Evolutionary conservation across 768 basidiomycete genomes (phyloP), one percentile per base, ranked within the genome.

Genomic region (Gelatoporia subvermispora): DNA sequence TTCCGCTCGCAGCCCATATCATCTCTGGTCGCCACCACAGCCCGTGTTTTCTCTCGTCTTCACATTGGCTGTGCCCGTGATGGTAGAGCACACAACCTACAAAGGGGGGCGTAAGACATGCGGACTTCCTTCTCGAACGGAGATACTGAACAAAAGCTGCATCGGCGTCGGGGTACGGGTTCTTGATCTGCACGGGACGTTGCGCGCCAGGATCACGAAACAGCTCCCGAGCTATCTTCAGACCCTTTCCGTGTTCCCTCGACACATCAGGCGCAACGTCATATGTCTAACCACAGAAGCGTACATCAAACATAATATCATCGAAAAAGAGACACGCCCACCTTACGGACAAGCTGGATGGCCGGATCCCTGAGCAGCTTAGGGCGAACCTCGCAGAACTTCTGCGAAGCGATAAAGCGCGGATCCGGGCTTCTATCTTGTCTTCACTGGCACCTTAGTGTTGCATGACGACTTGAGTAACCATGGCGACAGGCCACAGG

Each of bases 81-180:
- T 94, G 92, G 65, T 93, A 88, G 31, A 94, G 70, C 21, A 95
- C 85, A 57, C 91, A 94, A 40, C 92, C 87, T 84, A 51, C 40
- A 23, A n/a, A 13, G 11, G 47, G 28, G 43, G 16, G 35, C 17
- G 17, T 35, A 39, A 16, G 28, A 52, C 38, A 43, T 17, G 35
- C 24, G 20, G 16, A 35, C 7, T 34, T 11, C 4, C n/a, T 34
- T 38, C 40, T 7, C 37, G 45, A 37, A 41, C 28, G 48, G 13
- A 39, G 41, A 23, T 38, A 42, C 58, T 60, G 66, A 82, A 83
- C 86, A 17, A 95, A 98, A 40, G 93, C 83, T 40, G 95, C 93
- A 63, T 98, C 95, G 36, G 98, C 95, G 60, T 98, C 98, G 11
- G 95, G 95, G 70, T 88, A 90, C 1, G 90, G 91, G 66, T 93